phyloP scores from a whole-genome alignment of 2,329 filamentous ascomycete species.

The Fusarium zealandicum region DNA sequence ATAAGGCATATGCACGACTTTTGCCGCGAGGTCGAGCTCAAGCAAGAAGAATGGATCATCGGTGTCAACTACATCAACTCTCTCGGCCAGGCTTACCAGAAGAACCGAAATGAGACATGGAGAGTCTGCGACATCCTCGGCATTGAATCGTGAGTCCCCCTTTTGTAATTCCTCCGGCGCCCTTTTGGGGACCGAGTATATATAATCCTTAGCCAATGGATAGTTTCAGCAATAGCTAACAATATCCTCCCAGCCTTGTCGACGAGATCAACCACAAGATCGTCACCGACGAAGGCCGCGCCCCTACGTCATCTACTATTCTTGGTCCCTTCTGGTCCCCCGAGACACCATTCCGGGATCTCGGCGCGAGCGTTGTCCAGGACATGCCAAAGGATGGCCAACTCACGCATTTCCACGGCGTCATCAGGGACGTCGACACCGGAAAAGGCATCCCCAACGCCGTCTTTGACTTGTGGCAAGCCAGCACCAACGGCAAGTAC shows the following conservation, averaged over 20 bases:
- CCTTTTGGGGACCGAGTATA: no score
- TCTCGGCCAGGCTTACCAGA: constrained; percentile 72
- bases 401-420: constrained; percentile 72
- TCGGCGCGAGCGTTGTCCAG: constrained; percentile 72
- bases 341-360: constrained; percentile 74
- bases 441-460: constrained; percentile 71
- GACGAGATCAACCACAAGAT: constrained; percentile 69
- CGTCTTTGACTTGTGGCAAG: constrained; percentile 82
- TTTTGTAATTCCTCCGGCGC: not conserved
- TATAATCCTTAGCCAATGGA: no score
- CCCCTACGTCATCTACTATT: constrained; percentile 77
- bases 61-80: constrained; percentile 79
- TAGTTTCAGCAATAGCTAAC: not conserved
- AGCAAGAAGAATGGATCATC: constrained; percentile 77
- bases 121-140: constrained; percentile 77
- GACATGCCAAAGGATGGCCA: constrained; percentile 64
- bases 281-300: constrained; percentile 65
- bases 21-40: constrained; percentile 78
- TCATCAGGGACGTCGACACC: constrained; percentile 69
- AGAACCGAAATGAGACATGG: constrained; percentile 77
- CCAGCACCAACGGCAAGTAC: constrained; percentile 77
- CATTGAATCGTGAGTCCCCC: constrained; percentile 68
- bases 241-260: constrained; percentile 7
- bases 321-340: constrained; percentile 82
- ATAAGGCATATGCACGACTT: constrained; percentile 82